Evolutionary conservation across 805 yeast genomes (phyloP), one percentile per base, ranked within the genome.

Genomic region (Helenozyma baotianmanensis): DNA sequence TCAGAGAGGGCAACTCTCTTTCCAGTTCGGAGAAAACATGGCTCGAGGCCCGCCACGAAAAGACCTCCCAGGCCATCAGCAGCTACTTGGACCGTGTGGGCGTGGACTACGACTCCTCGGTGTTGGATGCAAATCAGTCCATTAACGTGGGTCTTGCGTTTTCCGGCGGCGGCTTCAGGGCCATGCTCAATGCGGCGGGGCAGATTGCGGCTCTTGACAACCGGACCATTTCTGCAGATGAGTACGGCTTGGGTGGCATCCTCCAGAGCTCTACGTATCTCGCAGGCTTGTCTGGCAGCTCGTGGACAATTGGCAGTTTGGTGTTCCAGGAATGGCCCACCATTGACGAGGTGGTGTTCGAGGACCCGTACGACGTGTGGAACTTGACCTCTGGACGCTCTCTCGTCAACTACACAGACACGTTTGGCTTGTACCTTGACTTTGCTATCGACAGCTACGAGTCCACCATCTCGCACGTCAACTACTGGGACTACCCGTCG

Each of bases 201-300:
- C 31, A 40, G 17, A 22, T 44, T 4, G 45, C 50, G 1, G 50
- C 50, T 2, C 38, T 46, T 26, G 50, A 46, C 15, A 44, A 38
- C 25, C 34, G 50, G 4, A 35, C 45, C 9, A 14, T 27, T 7
- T 28, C 23, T 10, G 45, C 44, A n/a, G 14, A 23, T 1, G 64
- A 68, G 4, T 53, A 60, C 23, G 43, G 83, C 10, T 55, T 86
- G 25, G 89, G 90, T 21, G 94, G 95, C 4, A 57, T 87, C 15
- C 59, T 86, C 23, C 87, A 82, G 48, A 62, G 82, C 5, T 52
- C 86, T 1, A 74, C 83, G 9, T 87, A 88, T 51, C 56, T 87
- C 4, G 62, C 85, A 4, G 95, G 90, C 7, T 70, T 86, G 23
- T 80, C 89, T 11, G 96, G 96, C 21, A 95, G 95, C 17, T 72